A percentile compares a stretch with the other conserved stretches of the same genome.
phyloP scores from a whole-genome alignment of 2,329 filamentous ascomycete species.

The Colletotrichum caudatum region DNA sequence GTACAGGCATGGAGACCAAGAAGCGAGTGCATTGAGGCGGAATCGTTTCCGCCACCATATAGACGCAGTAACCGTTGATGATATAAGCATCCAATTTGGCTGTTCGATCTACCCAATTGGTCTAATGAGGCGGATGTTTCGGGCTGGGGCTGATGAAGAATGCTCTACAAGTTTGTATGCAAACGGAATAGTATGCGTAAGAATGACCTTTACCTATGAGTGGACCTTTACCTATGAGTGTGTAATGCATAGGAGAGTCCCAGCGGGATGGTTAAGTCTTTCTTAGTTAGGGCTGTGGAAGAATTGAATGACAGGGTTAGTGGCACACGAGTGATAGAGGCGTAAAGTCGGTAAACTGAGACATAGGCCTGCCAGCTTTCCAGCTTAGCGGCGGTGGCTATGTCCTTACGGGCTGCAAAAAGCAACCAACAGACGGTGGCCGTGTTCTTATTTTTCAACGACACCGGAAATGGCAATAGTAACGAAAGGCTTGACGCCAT shows the following conservation, averaged over 20 bases:
- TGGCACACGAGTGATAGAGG: background rate
- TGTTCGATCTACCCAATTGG: background rate
- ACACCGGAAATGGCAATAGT: conserved; percentile 24
- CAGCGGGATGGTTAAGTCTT: background rate
- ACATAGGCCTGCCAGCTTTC: conserved; percentile 9
- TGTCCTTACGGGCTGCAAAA: background rate
- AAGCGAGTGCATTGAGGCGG: background rate
- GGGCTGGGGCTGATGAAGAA: background rate
- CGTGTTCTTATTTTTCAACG: background rate
- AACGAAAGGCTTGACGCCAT: conserved; percentile 1
- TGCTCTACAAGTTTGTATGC: conserved; percentile 9
- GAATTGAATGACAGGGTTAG: too few relatives aligned
- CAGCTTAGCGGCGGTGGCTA: conserved; percentile 20
- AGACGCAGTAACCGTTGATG: background rate
- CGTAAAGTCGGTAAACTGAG: conserved; percentile 3
- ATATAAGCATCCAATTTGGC: background rate
- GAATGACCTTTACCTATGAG: background rate
- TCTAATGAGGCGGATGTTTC: background rate
- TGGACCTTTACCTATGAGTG: background rate
- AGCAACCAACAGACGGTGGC: background rate
- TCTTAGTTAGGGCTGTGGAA: background rate
- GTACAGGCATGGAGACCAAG: background rate
- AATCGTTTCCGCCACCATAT: background rate
- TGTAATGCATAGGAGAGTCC: background rate
- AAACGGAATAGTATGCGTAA: conserved; percentile 21